These are phyloP conservation scores for Termitomyces sp. DNA, from an alignment of 768 basidiomycete species.

Conservation along the genomic window DNA sequence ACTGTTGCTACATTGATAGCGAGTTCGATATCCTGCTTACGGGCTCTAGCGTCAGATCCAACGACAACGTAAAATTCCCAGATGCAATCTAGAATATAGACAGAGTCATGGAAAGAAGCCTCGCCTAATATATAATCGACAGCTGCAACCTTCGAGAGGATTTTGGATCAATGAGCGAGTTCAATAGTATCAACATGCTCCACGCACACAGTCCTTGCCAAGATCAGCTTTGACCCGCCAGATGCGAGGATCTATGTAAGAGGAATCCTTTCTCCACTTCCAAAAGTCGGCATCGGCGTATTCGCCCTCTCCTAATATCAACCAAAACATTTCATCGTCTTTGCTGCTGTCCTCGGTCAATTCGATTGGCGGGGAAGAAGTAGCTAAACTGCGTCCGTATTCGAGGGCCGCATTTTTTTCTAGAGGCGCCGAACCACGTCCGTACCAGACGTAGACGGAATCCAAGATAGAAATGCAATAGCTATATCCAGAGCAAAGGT, in stretches of 20 bases:
- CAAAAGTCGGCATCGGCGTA: slow-evolving; percentile 82
- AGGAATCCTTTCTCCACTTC: slow-evolving; percentile 56
- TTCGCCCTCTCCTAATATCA: slow-evolving; percentile 70
- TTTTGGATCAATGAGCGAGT: neutral
- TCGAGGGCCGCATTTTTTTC: slow-evolving; percentile 60
- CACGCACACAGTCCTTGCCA: slow-evolving; percentile 34
- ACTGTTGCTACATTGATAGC: slow-evolving; percentile 59
- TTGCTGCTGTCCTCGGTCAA: slow-evolving; percentile 63
- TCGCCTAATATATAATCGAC: slow-evolving; percentile 40
- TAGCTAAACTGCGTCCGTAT: slow-evolving; percentile 50
- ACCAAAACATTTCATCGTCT: slow-evolving; percentile 79
- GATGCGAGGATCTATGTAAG: slow-evolving; percentile 40
- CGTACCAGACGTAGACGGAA: slow-evolving; percentile 78
- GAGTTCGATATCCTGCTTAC: slow-evolving; percentile 53
- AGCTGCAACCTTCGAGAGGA: slow-evolving; percentile 35
- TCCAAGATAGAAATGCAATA: slow-evolving; percentile 71
- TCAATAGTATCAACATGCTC: neutral
- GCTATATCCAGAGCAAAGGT: slow-evolving; percentile 81
- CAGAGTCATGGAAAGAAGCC: slow-evolving; percentile 31
- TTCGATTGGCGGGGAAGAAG: slow-evolving; percentile 39
- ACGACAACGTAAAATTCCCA: slow-evolving; percentile 81
- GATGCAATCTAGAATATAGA: slow-evolving; percentile 68
- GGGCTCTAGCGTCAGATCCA: slow-evolving; percentile 56
- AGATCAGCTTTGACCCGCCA: slow-evolving; percentile 51
- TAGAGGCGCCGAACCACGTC: slow-evolving; percentile 52